These are phyloP conservation scores for Aspergillus neoniger DNA, from an alignment of 2,329 filamentous ascomycete genomes.

Conservation along the genomic window DNA sequence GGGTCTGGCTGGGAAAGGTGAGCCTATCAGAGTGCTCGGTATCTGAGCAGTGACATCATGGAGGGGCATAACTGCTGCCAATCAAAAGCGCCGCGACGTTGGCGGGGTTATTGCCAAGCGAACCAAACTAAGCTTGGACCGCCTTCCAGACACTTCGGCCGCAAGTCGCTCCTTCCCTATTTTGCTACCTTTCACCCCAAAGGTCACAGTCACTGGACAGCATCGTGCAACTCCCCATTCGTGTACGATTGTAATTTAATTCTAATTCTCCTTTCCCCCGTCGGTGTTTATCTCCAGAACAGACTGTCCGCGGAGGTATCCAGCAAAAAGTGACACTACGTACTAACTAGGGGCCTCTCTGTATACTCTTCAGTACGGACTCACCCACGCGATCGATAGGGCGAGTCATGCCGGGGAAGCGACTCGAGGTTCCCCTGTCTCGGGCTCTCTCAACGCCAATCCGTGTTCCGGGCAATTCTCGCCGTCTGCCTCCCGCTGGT, in stretches of 20 bases:
- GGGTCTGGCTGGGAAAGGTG: slow-evolving; percentile 7
- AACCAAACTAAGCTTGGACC: slow-evolving; percentile 14
- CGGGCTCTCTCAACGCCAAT: not conserved
- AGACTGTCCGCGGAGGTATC: not conserved
- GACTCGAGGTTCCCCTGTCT: not conserved
- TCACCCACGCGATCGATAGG: not conserved
- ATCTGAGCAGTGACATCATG: slow-evolving; percentile 12
- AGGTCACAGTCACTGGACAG: too few species aligned
- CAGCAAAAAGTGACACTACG: not conserved
- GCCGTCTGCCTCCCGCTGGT: slow-evolving; percentile 2
- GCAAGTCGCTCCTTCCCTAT: not conserved
- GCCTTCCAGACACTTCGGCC: slow-evolving; percentile 15
- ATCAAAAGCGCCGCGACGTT: slow-evolving; percentile 20
- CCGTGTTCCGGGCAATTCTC: slow-evolving; percentile 5
- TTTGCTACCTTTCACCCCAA: too few species aligned
- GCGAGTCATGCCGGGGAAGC: not conserved
- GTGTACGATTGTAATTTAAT: too few species aligned
- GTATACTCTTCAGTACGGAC: too few species aligned
- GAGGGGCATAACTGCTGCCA: slow-evolving; percentile 12
- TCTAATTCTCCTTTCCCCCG: too few species aligned
- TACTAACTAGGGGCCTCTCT: too few species aligned
- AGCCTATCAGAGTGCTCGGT: slow-evolving; percentile 1
- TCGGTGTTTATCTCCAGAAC: too few species aligned
- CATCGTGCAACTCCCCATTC: too few species aligned
- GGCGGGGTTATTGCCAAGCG: slow-evolving; percentile 14